phyloP scores from a whole-genome alignment of 1,284 basidiomycete species.

The Ganoderma resinaceum region DNA sequence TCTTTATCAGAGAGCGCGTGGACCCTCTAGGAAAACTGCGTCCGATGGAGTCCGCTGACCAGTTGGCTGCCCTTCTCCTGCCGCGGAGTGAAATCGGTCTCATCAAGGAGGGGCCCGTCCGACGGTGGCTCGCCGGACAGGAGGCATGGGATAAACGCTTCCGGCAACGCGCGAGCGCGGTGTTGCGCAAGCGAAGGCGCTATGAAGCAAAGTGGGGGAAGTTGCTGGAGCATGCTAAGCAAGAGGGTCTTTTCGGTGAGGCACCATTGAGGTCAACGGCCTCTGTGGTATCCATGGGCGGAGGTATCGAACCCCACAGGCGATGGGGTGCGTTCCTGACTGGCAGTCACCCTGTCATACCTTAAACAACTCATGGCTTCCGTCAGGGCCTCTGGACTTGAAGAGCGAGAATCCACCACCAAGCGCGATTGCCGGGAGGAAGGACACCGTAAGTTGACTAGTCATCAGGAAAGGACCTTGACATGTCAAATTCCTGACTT shows the following conservation, averaged over 20 bases:
- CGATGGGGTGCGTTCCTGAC: conserved; percentile 36
- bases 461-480: not conserved
- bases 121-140: conserved; percentile 65
- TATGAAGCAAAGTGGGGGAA: conserved; percentile 48
- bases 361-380: not conserved
- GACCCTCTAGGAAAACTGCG: conserved; percentile 80
- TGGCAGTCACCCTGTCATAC: too few relatives aligned
- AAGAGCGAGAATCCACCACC: conserved; percentile 66
- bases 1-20: conserved; percentile 89
- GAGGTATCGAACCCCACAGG: conserved; percentile 32
- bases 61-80: conserved; percentile 72
- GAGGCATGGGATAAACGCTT: conserved; percentile 64
- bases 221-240: conserved; percentile 53
- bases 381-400: conserved; percentile 58
- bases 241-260: conserved; percentile 52
- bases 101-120: conserved; percentile 68
- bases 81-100: conserved; percentile 67
- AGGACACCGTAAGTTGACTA: conserved; percentile 57
- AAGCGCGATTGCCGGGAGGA: conserved; percentile 66
- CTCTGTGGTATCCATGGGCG: conserved; percentile 29
- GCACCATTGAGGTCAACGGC: conserved; percentile 7
- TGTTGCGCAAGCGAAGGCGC: conserved; percentile 48
- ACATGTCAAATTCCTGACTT: not conserved
- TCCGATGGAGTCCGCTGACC: conserved; percentile 75
- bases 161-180: conserved; percentile 47